phyloP scores from a whole-genome alignment of 2,329 filamentous ascomycete species.

The Fusarium nematophilum region DNA sequence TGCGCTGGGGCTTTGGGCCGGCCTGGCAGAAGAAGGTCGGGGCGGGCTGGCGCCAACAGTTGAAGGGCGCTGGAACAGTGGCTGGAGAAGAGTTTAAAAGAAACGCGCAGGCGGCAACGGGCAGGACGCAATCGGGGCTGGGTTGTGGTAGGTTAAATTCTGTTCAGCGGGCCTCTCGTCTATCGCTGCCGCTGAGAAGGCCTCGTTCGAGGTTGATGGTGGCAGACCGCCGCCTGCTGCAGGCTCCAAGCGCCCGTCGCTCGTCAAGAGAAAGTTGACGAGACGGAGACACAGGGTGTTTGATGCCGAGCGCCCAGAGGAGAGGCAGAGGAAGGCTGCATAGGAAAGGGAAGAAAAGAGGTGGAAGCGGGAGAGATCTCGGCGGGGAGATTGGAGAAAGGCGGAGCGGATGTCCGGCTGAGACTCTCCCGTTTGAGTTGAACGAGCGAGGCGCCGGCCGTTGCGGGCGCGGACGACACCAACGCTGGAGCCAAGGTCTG shows the following conservation, averaged over 20 bases:
- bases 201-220: constrained; percentile 17
- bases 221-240: constrained; percentile 9
- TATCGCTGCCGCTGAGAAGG: constrained; percentile 12
- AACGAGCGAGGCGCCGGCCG: constrained; percentile 5
- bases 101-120: constrained; percentile 10
- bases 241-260: neutral
- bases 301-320: constrained; percentile 1
- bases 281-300: neutral
- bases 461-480: neutral
- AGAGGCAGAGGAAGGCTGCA: constrained; percentile 16
- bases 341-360: constrained; percentile 16
- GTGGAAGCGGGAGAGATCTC: constrained; percentile 4
- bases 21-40: constrained; percentile 21
- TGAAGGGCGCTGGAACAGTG: constrained; percentile 12
- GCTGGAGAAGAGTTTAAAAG: constrained; percentile 5
- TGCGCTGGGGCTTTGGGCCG: constrained; percentile 23
- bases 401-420: constrained; percentile 22
- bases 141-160: neutral
- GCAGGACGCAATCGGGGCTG: constrained; percentile 5
- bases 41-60: constrained; percentile 23
- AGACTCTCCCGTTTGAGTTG: constrained; percentile 10
- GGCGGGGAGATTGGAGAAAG: constrained; percentile 30
- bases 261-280: neutral
- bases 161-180: constrained; percentile 8
- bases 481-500: neutral